Evolutionary conservation across 106 monocot genomes (phyloP).

Genomic region (Dendrobium officinale): DNA sequence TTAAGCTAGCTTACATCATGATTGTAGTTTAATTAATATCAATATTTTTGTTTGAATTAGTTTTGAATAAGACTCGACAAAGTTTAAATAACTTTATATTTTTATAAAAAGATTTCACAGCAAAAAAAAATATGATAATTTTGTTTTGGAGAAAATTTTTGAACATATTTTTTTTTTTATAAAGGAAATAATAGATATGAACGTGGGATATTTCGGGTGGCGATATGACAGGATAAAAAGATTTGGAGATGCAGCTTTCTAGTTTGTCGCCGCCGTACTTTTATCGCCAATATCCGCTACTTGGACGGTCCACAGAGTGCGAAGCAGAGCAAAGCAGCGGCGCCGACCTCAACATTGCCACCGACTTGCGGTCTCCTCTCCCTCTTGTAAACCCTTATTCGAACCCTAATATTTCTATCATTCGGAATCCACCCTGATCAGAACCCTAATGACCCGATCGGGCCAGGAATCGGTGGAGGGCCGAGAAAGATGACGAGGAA

Average conservation of each 20-base stretch:
- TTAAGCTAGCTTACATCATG: too few species aligned
- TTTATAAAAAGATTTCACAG: too few species aligned
- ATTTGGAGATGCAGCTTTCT: not conserved
- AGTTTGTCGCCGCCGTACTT: not conserved
- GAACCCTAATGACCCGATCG: not conserved
- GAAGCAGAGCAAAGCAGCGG: not conserved
- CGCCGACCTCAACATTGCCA: not conserved
- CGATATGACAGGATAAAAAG: not conserved
- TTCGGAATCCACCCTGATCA: not conserved
- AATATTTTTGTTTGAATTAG: too few species aligned
- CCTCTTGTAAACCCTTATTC: too few species aligned
- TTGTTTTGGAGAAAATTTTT: too few species aligned
- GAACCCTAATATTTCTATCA: not conserved
- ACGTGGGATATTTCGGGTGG: too few species aligned
- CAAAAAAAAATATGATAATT: too few species aligned
- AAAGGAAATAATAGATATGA: too few species aligned
- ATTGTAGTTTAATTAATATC: too few species aligned
- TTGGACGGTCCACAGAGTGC: slow-evolving; percentile 5
- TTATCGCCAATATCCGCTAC: slow-evolving; percentile 2
- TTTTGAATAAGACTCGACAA: too few species aligned
- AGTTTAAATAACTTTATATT: too few species aligned
- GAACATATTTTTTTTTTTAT: too few species aligned
- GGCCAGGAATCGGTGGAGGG: not conserved
- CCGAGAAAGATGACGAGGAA: slow-evolving; percentile 15
- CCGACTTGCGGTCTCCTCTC: not conserved